Conservation (phyloP, 257 asterid species). For the Gentiana dahurica region DNA sequence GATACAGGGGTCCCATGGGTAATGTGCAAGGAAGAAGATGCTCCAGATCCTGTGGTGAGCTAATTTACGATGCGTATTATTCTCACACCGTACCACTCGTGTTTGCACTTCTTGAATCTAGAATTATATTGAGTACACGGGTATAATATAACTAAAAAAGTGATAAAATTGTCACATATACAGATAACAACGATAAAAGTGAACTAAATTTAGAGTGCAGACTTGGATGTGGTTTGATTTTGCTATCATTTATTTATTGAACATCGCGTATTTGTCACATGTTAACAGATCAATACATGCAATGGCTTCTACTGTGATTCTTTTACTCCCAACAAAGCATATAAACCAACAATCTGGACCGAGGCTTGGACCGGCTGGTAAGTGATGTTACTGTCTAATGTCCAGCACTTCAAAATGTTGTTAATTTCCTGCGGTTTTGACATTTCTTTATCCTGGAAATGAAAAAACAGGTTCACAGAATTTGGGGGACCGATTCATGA, state of each 20-base stretch:
- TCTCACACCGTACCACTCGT: not conserved
- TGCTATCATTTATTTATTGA: not conserved
- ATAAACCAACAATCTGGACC: constrained; percentile 93
- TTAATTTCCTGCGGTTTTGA: constrained; percentile 4
- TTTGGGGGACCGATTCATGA: constrained; percentile 64
- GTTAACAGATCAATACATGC: constrained; percentile 78
- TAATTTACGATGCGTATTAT: not conserved
- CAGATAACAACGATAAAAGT: no score
- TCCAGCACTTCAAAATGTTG: constrained; percentile 1
- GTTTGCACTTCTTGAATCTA: not conserved
- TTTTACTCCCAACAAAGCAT: constrained; percentile 69
- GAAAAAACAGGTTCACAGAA: constrained; percentile 58
- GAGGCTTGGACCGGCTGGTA: constrained; percentile 99
- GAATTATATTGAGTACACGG: no score
- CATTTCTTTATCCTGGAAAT: not conserved
- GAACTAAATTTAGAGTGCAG: not conserved
- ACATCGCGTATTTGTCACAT: not conserved
- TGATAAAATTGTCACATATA: no score
- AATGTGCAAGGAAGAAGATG: constrained; percentile 51
- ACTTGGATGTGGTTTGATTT: not conserved
- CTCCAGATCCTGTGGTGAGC: constrained; percentile 85
- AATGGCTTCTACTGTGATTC: constrained; percentile 88
- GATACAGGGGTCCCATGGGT: constrained; percentile 46
- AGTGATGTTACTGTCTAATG: constrained; percentile 1
- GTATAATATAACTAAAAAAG: no score